Evolutionary conservation across 2,329 filamentous ascomycete species (phyloP), one percentile per base, ranked within the genome.

Genomic region (Emericellopsis atlantica): DNA sequence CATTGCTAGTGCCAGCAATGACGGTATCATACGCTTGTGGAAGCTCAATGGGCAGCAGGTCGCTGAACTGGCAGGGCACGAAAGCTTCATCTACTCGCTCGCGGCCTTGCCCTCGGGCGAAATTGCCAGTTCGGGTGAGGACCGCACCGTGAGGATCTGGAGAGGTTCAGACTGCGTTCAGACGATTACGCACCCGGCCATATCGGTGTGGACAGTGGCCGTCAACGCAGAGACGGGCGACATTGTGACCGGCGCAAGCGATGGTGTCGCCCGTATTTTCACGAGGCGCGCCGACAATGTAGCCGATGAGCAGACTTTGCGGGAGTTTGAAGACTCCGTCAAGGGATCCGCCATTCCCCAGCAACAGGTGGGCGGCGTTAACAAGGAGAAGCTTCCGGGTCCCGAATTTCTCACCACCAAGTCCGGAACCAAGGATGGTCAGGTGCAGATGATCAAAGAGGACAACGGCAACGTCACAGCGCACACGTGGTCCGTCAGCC

Each of bases 171-270:
- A 88, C 43, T 96, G 90, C 56, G 65, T 95, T 36, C 92, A 98
- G 60, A 95, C 90, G 32, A 96, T 98, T 48, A 95, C 90, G 1
- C 88, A 95, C 53, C 92, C 92, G 10, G 92, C 92, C 9, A 93
- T 96, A 42, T 96, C 90, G 0, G 89, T 98, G 5, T 98, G 92
- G 92, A 72, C 78, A 12, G 87, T 98, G 15, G 84, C 88, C n/a
- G 84, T 76, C 10, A 92, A 85, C 54, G 55, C 71, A 1, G 78
- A 86, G 46, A 93, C 76, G 37, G 90, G 92, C 18, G 93, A 98
- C 52, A 90, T 98, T 45, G 86, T 87, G n/a, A 85, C 85, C 3
- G 92, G 90, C 26, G 81, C 90, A 23, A 98, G 90, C 57, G 92
- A 98, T 55, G 80, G 84, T 42, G 66, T 90, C 36, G 80, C 88